Evolutionary conservation across 1,139 yeast species (phyloP).

Genomic region (Debaryomyces psychrophilus): DNA sequence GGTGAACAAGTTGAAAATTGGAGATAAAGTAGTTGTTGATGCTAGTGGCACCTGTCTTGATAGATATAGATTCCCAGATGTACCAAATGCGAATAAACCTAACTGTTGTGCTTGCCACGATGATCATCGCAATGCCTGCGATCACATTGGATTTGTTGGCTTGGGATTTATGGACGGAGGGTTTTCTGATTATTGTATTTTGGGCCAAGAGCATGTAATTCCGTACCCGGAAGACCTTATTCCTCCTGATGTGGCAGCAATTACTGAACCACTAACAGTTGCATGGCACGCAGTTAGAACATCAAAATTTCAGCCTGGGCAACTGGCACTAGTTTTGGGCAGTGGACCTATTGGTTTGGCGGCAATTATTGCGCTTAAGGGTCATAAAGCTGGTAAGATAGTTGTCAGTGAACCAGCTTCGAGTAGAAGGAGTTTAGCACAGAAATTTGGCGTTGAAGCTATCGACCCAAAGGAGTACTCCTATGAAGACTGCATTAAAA

Average conservation of each 20-base stretch:
- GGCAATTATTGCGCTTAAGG: constrained; percentile 57
- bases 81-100: constrained; percentile 27
- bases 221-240: constrained; percentile 46
- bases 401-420: constrained; percentile 64
- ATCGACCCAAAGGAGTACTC: constrained; percentile 48
- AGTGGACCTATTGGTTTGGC: constrained; percentile 69
- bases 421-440: constrained; percentile 56
- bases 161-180: constrained; percentile 56
- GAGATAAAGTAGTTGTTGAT: constrained; percentile 50
- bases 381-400: constrained; percentile 54
- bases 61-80: constrained; percentile 25
- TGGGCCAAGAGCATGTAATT: constrained; percentile 49
- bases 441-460: constrained; percentile 49
- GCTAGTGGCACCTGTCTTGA: constrained; percentile 51
- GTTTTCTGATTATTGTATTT: constrained; percentile 51
- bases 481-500: constrained; percentile 33
- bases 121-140: constrained; percentile 52
- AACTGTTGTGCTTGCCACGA: constrained; percentile 48
- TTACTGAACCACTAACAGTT: constrained; percentile 59
- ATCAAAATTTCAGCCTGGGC: constrained; percentile 47
- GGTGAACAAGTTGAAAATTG: constrained; percentile 30
- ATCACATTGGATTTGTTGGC: constrained; percentile 45
- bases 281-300: constrained; percentile 61
- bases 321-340: constrained; percentile 56
- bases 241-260: constrained; percentile 57